Base-by-base conservation (phyloP, 805 yeast genomes). In the Starmerella geochares region DNA sequence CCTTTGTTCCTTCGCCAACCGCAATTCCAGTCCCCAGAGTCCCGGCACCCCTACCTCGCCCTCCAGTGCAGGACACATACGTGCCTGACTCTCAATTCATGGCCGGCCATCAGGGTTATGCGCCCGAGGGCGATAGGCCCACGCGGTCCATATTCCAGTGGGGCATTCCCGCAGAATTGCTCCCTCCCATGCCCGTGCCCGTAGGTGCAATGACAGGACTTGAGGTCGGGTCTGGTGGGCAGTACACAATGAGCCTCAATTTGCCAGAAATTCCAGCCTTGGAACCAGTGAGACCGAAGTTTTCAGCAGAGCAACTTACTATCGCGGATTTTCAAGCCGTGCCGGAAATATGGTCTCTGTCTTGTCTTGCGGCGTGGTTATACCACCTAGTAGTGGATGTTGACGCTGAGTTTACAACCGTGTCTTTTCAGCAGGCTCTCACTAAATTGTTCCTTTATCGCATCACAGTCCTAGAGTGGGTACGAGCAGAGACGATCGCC, bases 401-500 rank as follows among this genome's bases (percentile, higher is more conserved):
- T 16, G 60, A 57, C 24, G 60, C 59, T 2, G 57, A 51, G 8
- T 43, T 58, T 24, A 35, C 46, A 6, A 24, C 33, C 2, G 49
- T 37, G 3, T 50, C 49, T 3, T 38, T 45, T 4, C 46, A 35
- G 16, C 50, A 43, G n/a, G 57, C 61, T 6, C 38, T 59, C 4
- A 51, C 57, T 5, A 50, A 58, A 45, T 53, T 59, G 6, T 55
- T 58, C 19, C 27, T 52, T 21, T 58, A 37, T 28, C 51, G 56
- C 10, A 47, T 64, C 14, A 62, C 67, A 1, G 60, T 58, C 4
- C 55, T 67, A 13, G 58, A 56, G 40, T 62, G 64, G 62, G 49
- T 57, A 6, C 51, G 53, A 17, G 65, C 69, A 0, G 68, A 65
- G 40, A 46, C 56, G 4, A 24, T 58, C 6, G 68, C 71, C 1